Conservation (phyloP, 371 early-diverging fungal genomes). For the Apophysomyces elegans region DNA sequence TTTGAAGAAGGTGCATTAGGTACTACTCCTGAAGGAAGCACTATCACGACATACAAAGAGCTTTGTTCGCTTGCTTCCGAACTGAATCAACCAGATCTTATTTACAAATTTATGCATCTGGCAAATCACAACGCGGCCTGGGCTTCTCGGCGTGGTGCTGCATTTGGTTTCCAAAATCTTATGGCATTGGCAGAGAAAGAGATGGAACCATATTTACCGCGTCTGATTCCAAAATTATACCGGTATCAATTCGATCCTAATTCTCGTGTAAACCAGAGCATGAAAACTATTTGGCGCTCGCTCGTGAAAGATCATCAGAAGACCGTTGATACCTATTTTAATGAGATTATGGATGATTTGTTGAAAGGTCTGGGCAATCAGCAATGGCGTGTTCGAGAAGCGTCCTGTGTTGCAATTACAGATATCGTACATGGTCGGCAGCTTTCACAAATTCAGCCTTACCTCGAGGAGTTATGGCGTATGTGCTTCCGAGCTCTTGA, state of each 20-base stretch:
- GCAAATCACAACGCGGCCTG: constrained; percentile 91
- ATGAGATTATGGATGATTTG: constrained; percentile 79
- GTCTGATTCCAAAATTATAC: constrained; percentile 84
- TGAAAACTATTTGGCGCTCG: constrained; percentile 90
- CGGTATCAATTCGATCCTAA: constrained; percentile 90
- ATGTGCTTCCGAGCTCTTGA: constrained; percentile 91
- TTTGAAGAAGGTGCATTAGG: constrained; percentile 78
- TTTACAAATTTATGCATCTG: constrained; percentile 94
- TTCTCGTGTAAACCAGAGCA: constrained; percentile 81
- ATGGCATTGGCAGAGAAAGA: constrained; percentile 80
- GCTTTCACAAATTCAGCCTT: constrained; percentile 70
- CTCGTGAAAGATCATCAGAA: constrained; percentile 79
- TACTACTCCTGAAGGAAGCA: constrained; percentile 80
- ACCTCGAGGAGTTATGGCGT: constrained; percentile 81
- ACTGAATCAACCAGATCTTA: constrained; percentile 91
- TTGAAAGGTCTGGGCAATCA: constrained; percentile 77
- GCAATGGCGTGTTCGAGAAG: constrained; percentile 89
- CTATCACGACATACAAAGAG: constrained; percentile 83
- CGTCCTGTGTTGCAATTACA: constrained; percentile 75
- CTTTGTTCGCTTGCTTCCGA: constrained; percentile 90
- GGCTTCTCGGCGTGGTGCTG: constrained; percentile 90
- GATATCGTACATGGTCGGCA: constrained; percentile 79
- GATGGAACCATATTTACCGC: constrained; percentile 75
- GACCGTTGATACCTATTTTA: constrained; percentile 81
- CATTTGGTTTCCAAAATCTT: constrained; percentile 85